phyloP scores from a whole-genome alignment of 371 early-diverging fungal genomes.

The Mucor circinelloides region DNA sequence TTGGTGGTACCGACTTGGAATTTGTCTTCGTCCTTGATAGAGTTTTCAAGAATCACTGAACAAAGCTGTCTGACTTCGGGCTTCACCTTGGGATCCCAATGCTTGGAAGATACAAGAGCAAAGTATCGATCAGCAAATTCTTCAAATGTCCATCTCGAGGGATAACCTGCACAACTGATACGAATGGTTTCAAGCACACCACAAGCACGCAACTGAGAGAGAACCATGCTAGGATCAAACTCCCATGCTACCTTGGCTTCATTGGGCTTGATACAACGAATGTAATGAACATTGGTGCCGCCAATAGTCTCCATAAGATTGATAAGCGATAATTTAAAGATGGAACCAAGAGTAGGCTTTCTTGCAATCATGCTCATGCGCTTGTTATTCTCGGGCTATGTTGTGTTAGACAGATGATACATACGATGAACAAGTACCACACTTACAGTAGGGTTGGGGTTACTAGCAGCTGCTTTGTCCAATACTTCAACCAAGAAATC shows the following conservation, averaged over 20 bases:
- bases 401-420: not conserved
- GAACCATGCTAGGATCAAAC: constrained; percentile 92
- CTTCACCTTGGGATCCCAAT: constrained; percentile 58
- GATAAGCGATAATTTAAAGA: constrained; percentile 82
- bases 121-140: constrained; percentile 96
- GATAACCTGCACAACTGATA: constrained; percentile 99
- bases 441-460: constrained; percentile 39
- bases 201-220: constrained; percentile 97
- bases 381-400: constrained; percentile 47
- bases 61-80: constrained; percentile 56
- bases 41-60: constrained; percentile 62
- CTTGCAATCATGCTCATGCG: constrained; percentile 63
- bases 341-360: constrained; percentile 89
- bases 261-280: constrained; percentile 98
- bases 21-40: constrained; percentile 75
- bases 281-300: constrained; percentile 93
- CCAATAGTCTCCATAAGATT: constrained; percentile 94
- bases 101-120: constrained; percentile 74
- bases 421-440: not conserved
- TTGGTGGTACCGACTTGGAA: constrained; percentile 95
- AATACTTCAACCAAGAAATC: constrained; percentile 79
- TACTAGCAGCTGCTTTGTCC: constrained; percentile 51
- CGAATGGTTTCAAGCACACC: constrained; percentile 99
- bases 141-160: constrained; percentile 89
- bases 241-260: constrained; percentile 87